Base-by-base conservation (phyloP, 495 filamentous ascomycete species). In the Apodospora peruviana region DNA sequence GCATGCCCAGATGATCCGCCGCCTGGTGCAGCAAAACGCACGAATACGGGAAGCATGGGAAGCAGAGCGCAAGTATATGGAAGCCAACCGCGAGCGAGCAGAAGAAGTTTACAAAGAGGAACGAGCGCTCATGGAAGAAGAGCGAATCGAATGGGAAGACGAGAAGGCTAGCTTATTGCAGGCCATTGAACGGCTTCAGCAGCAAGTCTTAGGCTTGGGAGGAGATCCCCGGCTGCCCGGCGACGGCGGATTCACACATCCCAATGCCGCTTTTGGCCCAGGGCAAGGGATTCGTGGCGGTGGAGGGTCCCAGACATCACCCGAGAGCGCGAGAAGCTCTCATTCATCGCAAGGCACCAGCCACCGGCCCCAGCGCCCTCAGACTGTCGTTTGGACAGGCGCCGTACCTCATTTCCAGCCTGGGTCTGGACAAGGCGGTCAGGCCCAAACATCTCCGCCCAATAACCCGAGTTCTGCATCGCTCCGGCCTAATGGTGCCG, bases 101-200 rank as follows among this genome's bases (percentile, higher is more conserved):
- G 72, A 75, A 43, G 68, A 70, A 49, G 61, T 74, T 14, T 72
- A 72, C 50, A 65, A 65, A 46, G 70, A 73, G 41, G 71, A 75
- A 48, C 67, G 71, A 0, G 60, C 57, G 4, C 48, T 74, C 23
- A 73, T 75, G 66, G 67, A 73, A 25, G 63, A 66, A 20, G 72
- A 73, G 40, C 65, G 72, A 4, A 51, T 48, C 11, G 43, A 66
- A 17, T 74, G 71, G 72, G 53, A 61, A 17, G 55, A 59, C 9
- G 69, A 75, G 50, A 67, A 57, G 49, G 45, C 43, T 4, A 37
- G 17, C 2, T 41, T 68, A 20, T 11, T 65, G 40, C 41, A 52
- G 17, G 48, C 60, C 40, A 62, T 68, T 10, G 40, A 60, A 22
- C 49, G 40, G 11, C 65, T 73, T 14, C 57, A 62, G 45, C 60